A percentile compares a stretch with the other conserved stretches of the same genome.
Conservation (phyloP, 257 asterid genomes). For the Forsythia suspensa region DNA sequence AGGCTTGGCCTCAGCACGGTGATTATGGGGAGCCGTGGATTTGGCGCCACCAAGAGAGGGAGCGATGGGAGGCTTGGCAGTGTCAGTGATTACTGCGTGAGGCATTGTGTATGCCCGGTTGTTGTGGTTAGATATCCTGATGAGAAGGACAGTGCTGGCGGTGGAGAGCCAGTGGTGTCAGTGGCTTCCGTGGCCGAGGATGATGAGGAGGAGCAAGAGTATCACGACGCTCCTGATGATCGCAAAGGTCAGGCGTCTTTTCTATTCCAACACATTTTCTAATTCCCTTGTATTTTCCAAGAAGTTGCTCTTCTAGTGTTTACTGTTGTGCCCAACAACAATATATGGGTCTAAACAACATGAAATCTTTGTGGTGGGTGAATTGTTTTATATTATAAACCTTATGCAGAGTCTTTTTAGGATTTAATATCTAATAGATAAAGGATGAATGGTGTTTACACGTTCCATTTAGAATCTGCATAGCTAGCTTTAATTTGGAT, state of each 20-base stretch:
- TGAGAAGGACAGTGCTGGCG: constrained; percentile 52
- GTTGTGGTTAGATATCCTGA: constrained; percentile 86
- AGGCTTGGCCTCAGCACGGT: constrained; percentile 76
- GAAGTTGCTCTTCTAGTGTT: background rate
- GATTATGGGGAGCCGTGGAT: constrained; percentile 90
- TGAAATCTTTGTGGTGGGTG: background rate
- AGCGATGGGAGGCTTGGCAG: constrained; percentile 84
- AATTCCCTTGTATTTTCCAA: background rate
- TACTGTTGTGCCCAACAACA: background rate
- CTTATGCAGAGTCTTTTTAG: background rate
- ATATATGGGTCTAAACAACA: background rate
- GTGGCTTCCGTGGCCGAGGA: constrained; percentile 56
- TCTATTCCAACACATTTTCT: background rate
- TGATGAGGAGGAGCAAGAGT: constrained; percentile 64
- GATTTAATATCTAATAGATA: background rate
- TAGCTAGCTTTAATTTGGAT: background rate
- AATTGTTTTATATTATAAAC: background rate
- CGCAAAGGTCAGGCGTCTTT: constrained; percentile 50
- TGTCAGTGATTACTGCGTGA: constrained; percentile 93
- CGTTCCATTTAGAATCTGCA: background rate
- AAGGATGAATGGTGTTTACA: background rate
- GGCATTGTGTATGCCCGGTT: constrained; percentile 97
- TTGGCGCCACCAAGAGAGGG: constrained; percentile 81
- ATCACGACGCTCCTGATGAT: constrained; percentile 68
- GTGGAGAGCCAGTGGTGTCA: constrained; percentile 47